Evolutionary conservation across 176 grass and related monocot species (phyloP).

Genomic region (Tillandsia fasciculata): DNA sequence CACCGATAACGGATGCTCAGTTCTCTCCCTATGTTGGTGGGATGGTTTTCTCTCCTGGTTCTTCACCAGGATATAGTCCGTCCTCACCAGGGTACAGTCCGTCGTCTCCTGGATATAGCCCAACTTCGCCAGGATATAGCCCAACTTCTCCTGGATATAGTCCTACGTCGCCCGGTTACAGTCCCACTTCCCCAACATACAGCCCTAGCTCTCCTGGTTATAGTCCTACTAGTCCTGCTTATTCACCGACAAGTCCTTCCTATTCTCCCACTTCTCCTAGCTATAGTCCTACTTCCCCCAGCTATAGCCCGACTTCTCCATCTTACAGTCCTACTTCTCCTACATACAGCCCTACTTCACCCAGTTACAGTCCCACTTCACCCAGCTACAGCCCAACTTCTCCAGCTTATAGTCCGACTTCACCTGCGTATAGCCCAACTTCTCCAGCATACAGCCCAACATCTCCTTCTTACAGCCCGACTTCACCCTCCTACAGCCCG

Average conservation of each 20-base stretch:
- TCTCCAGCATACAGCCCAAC: conserved; percentile 51
- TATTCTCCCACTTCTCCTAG: conserved; percentile 51
- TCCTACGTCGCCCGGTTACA: conserved; percentile 43
- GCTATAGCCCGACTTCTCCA: conserved; percentile 49
- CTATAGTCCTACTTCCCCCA: conserved; percentile 49
- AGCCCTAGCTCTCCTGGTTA: conserved; percentile 52
- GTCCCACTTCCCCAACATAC: conserved; percentile 50
- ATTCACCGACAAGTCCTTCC: conserved; percentile 52
- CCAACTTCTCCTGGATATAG: conserved; percentile 50
- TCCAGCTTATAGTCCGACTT: conserved; percentile 47
- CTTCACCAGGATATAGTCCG: conserved; percentile 72
- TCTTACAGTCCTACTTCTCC: conserved; percentile 51
- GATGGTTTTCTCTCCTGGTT: conserved; percentile 77
- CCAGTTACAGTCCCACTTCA: conserved; percentile 46
- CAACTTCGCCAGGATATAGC: conserved; percentile 39
- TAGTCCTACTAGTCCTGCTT: conserved; percentile 53
- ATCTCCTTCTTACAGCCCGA: conserved; percentile 38
- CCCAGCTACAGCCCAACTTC: conserved; percentile 61
- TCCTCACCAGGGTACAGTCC: conserved; percentile 65
- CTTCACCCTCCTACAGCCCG: conserved; percentile 41
- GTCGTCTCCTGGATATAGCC: conserved; percentile 53
- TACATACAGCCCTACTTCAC: conserved; percentile 52
- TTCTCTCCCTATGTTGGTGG: conserved; percentile 92
- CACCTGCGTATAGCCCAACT: conserved; percentile 50
- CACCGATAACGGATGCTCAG: conserved; percentile 76